Conservation (phyloP, 768 basidiomycete genomes). For the Agaricus blazei region DNA sequence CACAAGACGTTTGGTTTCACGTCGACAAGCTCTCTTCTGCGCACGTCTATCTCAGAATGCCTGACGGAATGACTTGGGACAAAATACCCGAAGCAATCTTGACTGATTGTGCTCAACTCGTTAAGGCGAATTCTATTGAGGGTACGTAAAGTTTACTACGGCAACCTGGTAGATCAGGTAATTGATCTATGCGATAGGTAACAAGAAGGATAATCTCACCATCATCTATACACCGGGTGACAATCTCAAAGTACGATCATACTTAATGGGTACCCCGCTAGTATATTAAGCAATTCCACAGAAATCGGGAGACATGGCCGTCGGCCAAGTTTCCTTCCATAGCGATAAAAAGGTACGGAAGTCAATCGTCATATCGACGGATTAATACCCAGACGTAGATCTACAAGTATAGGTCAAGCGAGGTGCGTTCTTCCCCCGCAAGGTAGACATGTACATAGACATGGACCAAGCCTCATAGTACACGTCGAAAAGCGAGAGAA, state of each 20-base stretch:
- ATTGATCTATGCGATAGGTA: constrained; percentile 49
- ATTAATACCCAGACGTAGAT: not conserved
- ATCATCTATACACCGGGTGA: constrained; percentile 92
- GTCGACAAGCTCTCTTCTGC: constrained; percentile 98
- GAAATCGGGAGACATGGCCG: constrained; percentile 98
- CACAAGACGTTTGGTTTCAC: constrained; percentile 90
- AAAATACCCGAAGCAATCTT: constrained; percentile 75
- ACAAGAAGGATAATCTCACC: constrained; percentile 92
- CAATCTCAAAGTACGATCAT: constrained; percentile 74
- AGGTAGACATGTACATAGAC: not conserved
- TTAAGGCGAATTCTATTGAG: constrained; percentile 97
- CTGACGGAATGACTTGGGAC: constrained; percentile 81
- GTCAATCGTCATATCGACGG: not conserved
- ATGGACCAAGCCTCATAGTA: constrained; percentile 36
- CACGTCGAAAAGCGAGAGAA: constrained; percentile 83
- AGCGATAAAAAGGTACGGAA: constrained; percentile 72
- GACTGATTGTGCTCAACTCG: constrained; percentile 87
- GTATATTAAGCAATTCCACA: constrained; percentile 20
- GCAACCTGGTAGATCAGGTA: not conserved
- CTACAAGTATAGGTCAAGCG: constrained; percentile 80
- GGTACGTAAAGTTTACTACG: constrained; percentile 36
- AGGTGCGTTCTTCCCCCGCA: constrained; percentile 33
- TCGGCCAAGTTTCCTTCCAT: constrained; percentile 94
- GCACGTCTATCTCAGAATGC: constrained; percentile 93
- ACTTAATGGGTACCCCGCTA: not conserved